phyloP scores from a whole-genome alignment of 768 basidiomycete species.

The Mycena filopes region DNA sequence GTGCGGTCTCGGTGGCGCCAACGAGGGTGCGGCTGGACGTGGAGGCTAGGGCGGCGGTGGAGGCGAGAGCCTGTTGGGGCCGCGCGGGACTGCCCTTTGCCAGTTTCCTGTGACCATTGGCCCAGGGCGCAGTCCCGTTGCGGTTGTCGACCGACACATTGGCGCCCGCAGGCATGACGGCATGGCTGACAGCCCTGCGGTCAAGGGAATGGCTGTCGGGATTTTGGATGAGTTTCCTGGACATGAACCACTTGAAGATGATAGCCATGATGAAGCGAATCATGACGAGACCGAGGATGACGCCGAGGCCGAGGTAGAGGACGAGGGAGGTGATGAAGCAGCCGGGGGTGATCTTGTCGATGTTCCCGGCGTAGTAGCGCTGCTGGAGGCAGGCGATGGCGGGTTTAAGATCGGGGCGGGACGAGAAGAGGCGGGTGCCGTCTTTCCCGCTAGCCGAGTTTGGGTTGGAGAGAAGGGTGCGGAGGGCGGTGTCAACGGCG shows the following conservation, averaged over 20 bases:
- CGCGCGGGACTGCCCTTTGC: constrained; percentile 51
- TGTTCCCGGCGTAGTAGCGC: constrained; percentile 93
- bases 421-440: constrained; percentile 88
- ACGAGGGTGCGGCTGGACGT: constrained; percentile 68
- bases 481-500: constrained; percentile 84
- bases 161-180: constrained; percentile 96
- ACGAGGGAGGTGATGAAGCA: constrained; percentile 93
- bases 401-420: constrained; percentile 67
- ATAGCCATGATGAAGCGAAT: constrained; percentile 97
- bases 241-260: constrained; percentile 96
- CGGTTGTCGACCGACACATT: constrained; percentile 93
- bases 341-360: constrained; percentile 96
- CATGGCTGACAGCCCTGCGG: constrained; percentile 89
- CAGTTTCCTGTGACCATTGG: constrained; percentile 66
- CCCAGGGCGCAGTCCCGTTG: constrained; percentile 96
- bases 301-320: constrained; percentile 89
- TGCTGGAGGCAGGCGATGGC: constrained; percentile 84
- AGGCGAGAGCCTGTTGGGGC: constrained; percentile 59
- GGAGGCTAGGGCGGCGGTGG: constrained; percentile 56
- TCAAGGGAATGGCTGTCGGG: constrained; percentile 78
- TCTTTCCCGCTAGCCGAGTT: constrained; percentile 78
- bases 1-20: constrained; percentile 58
- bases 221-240: constrained; percentile 80
- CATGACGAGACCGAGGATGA: constrained; percentile 91
- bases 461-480: constrained; percentile 68